phyloP scores from a whole-genome alignment of 306 rosid genomes.

The Quercus rubra region DNA sequence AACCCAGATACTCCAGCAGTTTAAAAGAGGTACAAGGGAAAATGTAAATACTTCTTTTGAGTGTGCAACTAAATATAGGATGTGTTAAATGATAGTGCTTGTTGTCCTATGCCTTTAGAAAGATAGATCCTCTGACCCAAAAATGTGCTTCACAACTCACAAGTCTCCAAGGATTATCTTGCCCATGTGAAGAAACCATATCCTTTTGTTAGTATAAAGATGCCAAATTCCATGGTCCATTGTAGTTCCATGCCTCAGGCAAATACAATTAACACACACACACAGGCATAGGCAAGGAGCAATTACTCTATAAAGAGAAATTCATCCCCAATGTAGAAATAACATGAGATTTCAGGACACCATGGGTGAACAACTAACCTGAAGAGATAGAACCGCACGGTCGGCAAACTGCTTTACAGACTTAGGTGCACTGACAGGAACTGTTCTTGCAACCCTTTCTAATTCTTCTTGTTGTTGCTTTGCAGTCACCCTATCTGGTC shows the following conservation, averaged over 20 bases:
- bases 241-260: not conserved
- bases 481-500: constrained; percentile 88
- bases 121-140: not conserved
- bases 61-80: not conserved
- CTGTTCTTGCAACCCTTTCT: constrained; percentile 82
- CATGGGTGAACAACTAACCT: constrained; percentile 48
- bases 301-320: constrained; percentile 3
- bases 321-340: constrained; percentile 1
- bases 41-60: not conserved
- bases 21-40: not conserved
- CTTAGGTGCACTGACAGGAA: constrained; percentile 65
- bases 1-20: not conserved
- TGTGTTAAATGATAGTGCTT: not conserved
- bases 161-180: not conserved
- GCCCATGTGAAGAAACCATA: not conserved
- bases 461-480: constrained; percentile 72
- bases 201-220: not conserved
- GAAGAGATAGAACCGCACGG: constrained; percentile 78
- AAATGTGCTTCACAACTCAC: not conserved
- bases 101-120: not conserved
- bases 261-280: not conserved
- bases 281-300: constrained; percentile 12
- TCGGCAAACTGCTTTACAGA: constrained; percentile 76
- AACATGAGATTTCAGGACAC: constrained; percentile 12
- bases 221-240: not conserved